phyloP scores from a whole-genome alignment of 1,139 yeast genomes.

The Torulaspora pretoriensis region DNA sequence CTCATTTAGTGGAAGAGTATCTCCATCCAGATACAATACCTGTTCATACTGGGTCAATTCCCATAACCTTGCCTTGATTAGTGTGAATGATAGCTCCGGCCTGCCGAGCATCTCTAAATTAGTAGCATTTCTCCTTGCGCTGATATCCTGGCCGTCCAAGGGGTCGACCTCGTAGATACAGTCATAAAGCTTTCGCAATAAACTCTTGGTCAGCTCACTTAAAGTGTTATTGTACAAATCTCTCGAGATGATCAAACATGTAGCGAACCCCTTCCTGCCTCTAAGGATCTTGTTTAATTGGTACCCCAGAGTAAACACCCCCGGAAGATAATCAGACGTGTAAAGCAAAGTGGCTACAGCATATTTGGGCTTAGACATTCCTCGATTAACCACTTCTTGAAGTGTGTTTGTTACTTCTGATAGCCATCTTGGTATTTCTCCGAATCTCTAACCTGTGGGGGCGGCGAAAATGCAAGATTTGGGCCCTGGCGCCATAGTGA shows the following conservation, averaged over 20 bases:
- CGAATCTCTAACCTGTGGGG: neutral
- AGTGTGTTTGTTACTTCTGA: neutral
- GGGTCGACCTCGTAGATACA: constrained; percentile 35
- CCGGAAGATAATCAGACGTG: constrained; percentile 66
- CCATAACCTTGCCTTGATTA: constrained; percentile 76
- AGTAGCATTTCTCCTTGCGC: constrained; percentile 31
- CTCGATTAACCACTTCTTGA: neutral
- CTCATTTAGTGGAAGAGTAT: constrained; percentile 57
- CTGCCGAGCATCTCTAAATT: constrained; percentile 53
- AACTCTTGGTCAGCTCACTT: constrained; percentile 17
- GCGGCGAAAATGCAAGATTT: neutral
- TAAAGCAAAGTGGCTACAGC: constrained; percentile 69
- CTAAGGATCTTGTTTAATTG: constrained; percentile 22
- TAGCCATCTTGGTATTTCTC: neutral
- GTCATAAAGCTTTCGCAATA: constrained; percentile 27
- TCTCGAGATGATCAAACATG: constrained; percentile 24
- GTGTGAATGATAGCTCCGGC: constrained; percentile 68
- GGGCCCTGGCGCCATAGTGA: constrained; percentile 1
- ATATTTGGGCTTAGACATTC: constrained; percentile 7
- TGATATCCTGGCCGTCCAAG: constrained; percentile 16
- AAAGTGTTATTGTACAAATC: constrained; percentile 20
- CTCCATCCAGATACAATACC: constrained; percentile 77
- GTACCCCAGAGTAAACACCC: constrained; percentile 61
- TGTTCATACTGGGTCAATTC: constrained; percentile 53
- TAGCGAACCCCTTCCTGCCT: constrained; percentile 9